Evolutionary conservation across 2,329 filamentous ascomycete species (phyloP).

Genomic region (Pseudogymnoascus sp.): DNA sequence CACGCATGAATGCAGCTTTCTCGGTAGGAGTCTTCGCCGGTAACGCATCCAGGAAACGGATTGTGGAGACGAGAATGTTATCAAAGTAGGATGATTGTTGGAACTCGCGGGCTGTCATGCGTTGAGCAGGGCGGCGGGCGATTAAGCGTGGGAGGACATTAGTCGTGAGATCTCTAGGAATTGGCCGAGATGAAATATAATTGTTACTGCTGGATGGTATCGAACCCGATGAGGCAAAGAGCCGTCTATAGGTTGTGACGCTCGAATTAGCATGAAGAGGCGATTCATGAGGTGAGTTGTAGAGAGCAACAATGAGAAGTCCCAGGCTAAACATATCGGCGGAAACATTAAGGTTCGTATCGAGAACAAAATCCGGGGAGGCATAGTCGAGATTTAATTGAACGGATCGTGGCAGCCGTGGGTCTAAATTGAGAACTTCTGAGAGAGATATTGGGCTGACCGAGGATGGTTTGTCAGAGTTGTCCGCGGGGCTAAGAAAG

Average conservation of each 20-base stretch:
- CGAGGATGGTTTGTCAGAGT: slow-evolving; percentile 65
- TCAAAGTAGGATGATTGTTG: slow-evolving; percentile 95
- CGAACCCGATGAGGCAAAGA: slow-evolving; percentile 71
- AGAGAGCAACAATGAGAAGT: slow-evolving; percentile 78
- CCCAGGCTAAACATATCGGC: slow-evolving; percentile 94
- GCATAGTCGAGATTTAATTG: slow-evolving; percentile 90
- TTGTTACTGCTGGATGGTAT: slow-evolving; percentile 76
- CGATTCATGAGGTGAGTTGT: slow-evolving; percentile 88
- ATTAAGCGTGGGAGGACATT: slow-evolving; percentile 80
- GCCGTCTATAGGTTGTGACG: slow-evolving; percentile 73
- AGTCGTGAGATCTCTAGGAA: slow-evolving; percentile 70
- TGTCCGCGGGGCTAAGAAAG: slow-evolving; percentile 76
- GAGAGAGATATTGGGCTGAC: slow-evolving; percentile 74
- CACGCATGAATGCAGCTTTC: slow-evolving; percentile 85
- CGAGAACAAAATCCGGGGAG: slow-evolving; percentile 88
- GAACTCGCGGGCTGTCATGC: slow-evolving; percentile 82
- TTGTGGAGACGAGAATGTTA: slow-evolving; percentile 91
- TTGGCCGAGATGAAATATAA: slow-evolving; percentile 69
- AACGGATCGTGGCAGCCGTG: slow-evolving; percentile 70
- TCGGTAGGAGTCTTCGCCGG: slow-evolving; percentile 88
- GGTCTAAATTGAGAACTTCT: slow-evolving; percentile 78
- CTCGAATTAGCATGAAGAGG: slow-evolving; percentile 78
- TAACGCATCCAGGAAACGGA: slow-evolving; percentile 85
- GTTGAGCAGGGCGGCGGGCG: slow-evolving; percentile 76
- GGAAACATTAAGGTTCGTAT: slow-evolving; percentile 74